Conservation (phyloP, 306 rosid genomes). For the Cercis canadensis region DNA sequence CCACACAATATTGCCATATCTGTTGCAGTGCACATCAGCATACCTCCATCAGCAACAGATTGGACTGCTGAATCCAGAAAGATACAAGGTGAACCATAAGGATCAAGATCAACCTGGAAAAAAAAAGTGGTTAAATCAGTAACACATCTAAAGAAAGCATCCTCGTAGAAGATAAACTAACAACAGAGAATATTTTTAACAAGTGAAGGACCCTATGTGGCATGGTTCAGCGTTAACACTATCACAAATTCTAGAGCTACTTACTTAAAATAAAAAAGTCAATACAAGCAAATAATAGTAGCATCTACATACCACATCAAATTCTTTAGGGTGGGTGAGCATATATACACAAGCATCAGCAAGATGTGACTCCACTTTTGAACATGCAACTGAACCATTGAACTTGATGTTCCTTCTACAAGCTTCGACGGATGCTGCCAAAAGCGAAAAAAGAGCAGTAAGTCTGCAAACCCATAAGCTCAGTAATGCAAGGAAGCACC, state of each 20-base stretch:
- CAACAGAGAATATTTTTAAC: neutral
- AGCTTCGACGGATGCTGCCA: constrained; percentile 86
- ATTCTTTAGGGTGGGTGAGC: constrained; percentile 93
- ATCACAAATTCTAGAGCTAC: neutral
- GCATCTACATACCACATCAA: constrained; percentile 78
- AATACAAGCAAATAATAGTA: constrained; percentile 19
- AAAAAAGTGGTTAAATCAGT: constrained; percentile 28
- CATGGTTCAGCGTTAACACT: neutral
- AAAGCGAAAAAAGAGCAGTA: constrained; percentile 19
- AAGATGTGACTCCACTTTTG: constrained; percentile 93
- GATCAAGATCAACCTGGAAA: constrained; percentile 98
- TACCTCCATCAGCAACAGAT: constrained; percentile 94
- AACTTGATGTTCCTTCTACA: constrained; percentile 96
- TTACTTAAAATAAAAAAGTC: constrained; percentile 4
- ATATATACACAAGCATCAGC: constrained; percentile 96
- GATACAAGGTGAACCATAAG: constrained; percentile 94
- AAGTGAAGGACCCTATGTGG: neutral
- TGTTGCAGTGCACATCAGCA: constrained; percentile 98
- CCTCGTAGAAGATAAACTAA: neutral
- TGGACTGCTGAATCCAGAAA: constrained; percentile 98
- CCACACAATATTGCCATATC: constrained; percentile 99
- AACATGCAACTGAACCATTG: constrained; percentile 86
- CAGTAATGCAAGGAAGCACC: constrained; percentile 24
- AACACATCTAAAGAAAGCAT: neutral
- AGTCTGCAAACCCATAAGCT: constrained; percentile 34